Conservation (phyloP, 2,329 filamentous ascomycete genomes). For the Ambrosiella cleistominuta region DNA sequence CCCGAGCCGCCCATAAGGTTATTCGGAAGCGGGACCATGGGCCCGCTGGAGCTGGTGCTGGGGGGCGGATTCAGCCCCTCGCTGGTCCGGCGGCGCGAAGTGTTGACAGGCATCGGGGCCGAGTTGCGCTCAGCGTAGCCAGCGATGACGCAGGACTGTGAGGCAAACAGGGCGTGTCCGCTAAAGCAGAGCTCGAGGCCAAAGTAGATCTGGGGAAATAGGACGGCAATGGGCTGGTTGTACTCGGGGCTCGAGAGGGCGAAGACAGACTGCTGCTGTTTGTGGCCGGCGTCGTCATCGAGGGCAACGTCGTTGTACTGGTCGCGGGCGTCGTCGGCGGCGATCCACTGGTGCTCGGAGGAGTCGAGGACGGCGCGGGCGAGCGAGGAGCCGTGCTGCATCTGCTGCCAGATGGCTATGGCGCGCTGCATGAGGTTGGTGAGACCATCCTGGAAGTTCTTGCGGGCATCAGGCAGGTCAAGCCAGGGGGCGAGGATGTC, state of each 20-base stretch:
- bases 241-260: constrained; percentile 4
- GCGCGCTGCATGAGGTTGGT: constrained; percentile 10
- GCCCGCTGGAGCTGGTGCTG: neutral
- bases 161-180: constrained; percentile 11
- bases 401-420: constrained; percentile 13
- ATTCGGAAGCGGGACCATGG: neutral
- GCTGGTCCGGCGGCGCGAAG: constrained; percentile 7
- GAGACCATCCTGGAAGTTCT: constrained; percentile 10
- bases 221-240: constrained; percentile 9
- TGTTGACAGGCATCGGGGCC: constrained; percentile 1
- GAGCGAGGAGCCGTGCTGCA: constrained; percentile 12
- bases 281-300: constrained; percentile 3
- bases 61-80: neutral
- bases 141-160: constrained; percentile 10
- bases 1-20: neutral
- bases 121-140: constrained; percentile 10
- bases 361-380: constrained; percentile 8
- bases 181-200: constrained; percentile 12
- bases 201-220: constrained; percentile 12
- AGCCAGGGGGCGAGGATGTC: constrained; percentile 10
- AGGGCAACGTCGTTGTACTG: constrained; percentile 10
- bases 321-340: constrained; percentile 8
- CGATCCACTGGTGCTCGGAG: constrained; percentile 10
- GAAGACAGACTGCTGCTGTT: constrained; percentile 3
- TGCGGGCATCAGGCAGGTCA: constrained; percentile 1